Percentiles rank a stretch among this genome's conserved stretches.
Conservation (phyloP, 768 basidiomycete species). For the Ramaria rubella region DNA sequence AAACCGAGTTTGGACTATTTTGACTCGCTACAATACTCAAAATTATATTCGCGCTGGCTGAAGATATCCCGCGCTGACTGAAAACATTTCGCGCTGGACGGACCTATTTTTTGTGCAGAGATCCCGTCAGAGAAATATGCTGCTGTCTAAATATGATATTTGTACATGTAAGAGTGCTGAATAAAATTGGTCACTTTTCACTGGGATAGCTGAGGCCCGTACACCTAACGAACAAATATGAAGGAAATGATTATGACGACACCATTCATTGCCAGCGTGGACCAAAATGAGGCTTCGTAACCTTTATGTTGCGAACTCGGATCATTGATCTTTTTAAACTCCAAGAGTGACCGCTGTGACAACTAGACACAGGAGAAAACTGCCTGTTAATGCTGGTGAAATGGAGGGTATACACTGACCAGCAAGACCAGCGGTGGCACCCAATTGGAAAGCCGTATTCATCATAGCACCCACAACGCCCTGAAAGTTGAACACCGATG, state of each 20-base stretch:
- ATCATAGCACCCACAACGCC: slow-evolving; percentile 53
- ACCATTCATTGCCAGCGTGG: slow-evolving; percentile 2
- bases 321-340: not conserved
- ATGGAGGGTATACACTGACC: slow-evolving; percentile 14
- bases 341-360: slow-evolving; percentile 1
- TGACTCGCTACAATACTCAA: no score
- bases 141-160: no score
- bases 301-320: not conserved
- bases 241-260: slow-evolving; percentile 3
- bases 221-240: no score
- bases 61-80: no score
- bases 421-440: slow-evolving; percentile 45
- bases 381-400: not conserved
- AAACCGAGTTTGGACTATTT: no score
- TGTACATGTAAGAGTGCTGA: no score
- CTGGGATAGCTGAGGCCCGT: no score
- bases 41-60: no score
- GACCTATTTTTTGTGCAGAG: no score
- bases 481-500: slow-evolving; percentile 41
- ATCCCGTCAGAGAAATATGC: no score
- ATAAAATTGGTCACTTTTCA: no score
- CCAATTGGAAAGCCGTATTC: slow-evolving; percentile 47
- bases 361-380: not conserved
- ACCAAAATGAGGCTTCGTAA: slow-evolving; percentile 10
- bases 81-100: no score